Conservation (phyloP, 805 yeast genomes). For the Hyphopichia homilentoma region DNA sequence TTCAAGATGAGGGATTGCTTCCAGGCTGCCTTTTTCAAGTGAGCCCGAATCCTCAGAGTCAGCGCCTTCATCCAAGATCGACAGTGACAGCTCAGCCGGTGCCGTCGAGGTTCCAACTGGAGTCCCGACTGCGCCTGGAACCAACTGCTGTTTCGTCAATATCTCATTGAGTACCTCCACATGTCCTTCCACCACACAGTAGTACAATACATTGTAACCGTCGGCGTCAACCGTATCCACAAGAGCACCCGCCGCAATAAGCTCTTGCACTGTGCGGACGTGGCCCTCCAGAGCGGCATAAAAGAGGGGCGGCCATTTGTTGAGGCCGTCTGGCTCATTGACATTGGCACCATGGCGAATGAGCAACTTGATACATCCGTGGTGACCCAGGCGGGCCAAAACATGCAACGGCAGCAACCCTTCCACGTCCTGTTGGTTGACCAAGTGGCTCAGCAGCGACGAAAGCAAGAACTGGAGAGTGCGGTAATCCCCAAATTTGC, state of each 20-base stretch:
- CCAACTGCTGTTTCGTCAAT: constrained; percentile 33
- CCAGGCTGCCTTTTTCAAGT: constrained; percentile 32
- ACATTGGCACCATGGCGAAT: constrained; percentile 69
- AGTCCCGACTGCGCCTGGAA: constrained; percentile 3
- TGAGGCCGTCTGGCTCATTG: constrained; percentile 76
- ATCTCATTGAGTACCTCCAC: constrained; percentile 73
- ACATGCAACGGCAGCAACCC: constrained; percentile 87
- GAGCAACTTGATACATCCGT: constrained; percentile 62
- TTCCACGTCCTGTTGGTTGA: constrained; percentile 72
- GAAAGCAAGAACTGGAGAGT: constrained; percentile 63
- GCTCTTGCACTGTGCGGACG: constrained; percentile 59
- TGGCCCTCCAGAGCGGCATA: constrained; percentile 89
- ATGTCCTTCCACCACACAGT: constrained; percentile 94
- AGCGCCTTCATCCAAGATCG: constrained; percentile 24
- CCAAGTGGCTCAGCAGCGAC: constrained; percentile 21
- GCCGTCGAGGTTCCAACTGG: no score
- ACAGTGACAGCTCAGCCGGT: no score
- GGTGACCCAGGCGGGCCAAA: constrained; percentile 80
- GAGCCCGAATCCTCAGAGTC: constrained; percentile 40
- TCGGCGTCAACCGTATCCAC: constrained; percentile 70
- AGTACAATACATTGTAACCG: constrained; percentile 74
- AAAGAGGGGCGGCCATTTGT: constrained; percentile 91
- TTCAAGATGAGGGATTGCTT: constrained; percentile 83
- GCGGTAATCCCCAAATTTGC: constrained; percentile 73
- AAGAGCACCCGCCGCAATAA: constrained; percentile 72